phyloP scores from a whole-genome alignment of 805 yeast genomes.

The Cyberlindnera subsufficiens region DNA sequence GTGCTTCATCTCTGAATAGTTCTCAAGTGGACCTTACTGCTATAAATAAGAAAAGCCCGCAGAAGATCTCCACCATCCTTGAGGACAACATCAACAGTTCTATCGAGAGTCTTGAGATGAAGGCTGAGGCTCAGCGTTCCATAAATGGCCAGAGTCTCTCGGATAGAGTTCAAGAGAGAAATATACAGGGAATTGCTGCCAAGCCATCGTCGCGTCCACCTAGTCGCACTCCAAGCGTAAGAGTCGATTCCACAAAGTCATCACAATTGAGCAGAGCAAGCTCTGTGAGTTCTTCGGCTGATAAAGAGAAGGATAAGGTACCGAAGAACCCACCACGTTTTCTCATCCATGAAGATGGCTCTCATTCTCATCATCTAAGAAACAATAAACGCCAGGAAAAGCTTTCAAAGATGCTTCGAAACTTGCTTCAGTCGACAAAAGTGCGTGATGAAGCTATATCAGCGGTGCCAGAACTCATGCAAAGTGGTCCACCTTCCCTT shows the following conservation, averaged over 20 bases:
- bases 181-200: background rate
- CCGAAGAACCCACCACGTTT: constrained; percentile 33
- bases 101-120: no score
- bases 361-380: constrained; percentile 74
- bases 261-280: background rate
- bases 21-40: background rate
- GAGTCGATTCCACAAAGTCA: background rate
- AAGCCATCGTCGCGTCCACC: background rate
- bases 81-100: constrained; percentile 3
- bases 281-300: background rate
- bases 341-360: constrained; percentile 56
- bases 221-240: constrained; percentile 1
- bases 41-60: background rate
- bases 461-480: constrained; percentile 64
- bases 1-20: constrained; percentile 1
- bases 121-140: no score
- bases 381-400: constrained; percentile 78
- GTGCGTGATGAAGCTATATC: constrained; percentile 64
- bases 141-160: background rate
- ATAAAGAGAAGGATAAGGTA: constrained; percentile 1
- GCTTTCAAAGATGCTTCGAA: constrained; percentile 66
- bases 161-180: constrained; percentile 1
- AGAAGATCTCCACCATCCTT: constrained; percentile 6
- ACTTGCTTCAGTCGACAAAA: constrained; percentile 68
- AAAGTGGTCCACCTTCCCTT: constrained; percentile 59